Conservation (phyloP, 352 stramenopile genomes). For the Globisporangium mamillatum region DNA sequence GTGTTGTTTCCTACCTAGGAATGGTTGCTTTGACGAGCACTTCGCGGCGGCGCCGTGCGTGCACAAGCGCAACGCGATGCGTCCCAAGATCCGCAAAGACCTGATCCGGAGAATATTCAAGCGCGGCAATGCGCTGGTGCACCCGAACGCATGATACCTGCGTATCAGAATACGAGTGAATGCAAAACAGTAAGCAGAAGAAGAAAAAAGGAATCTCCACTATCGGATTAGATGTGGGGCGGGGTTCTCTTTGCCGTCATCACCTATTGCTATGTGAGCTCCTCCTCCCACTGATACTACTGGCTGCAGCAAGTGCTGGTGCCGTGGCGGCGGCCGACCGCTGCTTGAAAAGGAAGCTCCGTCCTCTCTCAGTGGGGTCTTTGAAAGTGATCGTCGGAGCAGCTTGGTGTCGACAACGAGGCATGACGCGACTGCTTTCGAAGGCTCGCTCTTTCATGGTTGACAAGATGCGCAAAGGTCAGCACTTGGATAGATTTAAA, state of each 20-base stretch:
- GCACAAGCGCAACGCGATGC: constrained; percentile 30
- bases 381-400: constrained; percentile 7
- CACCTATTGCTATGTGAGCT: background rate
- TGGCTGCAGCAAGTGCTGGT: background rate
- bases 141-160: constrained; percentile 37
- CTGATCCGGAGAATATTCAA: constrained; percentile 32
- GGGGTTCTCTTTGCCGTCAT: background rate
- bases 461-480: background rate
- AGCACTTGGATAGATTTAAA: background rate
- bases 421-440: no score
- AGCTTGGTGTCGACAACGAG: background rate
- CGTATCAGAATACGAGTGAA: background rate
- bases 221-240: background rate
- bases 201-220: no score
- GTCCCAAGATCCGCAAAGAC: constrained; percentile 20
- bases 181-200: no score
- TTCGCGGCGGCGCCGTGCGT: constrained; percentile 36
- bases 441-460: no score
- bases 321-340: background rate
- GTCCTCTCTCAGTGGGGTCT: background rate
- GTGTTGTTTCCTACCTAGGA: constrained; percentile 19
- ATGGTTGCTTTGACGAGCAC: constrained; percentile 53
- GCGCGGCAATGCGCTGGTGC: constrained; percentile 38
- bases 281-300: background rate
- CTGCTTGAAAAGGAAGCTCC: background rate